These are phyloP conservation scores for Sporobolomyces pararoseus DNA, from an alignment of 768 basidiomycete species.

Conservation along the genomic window DNA sequence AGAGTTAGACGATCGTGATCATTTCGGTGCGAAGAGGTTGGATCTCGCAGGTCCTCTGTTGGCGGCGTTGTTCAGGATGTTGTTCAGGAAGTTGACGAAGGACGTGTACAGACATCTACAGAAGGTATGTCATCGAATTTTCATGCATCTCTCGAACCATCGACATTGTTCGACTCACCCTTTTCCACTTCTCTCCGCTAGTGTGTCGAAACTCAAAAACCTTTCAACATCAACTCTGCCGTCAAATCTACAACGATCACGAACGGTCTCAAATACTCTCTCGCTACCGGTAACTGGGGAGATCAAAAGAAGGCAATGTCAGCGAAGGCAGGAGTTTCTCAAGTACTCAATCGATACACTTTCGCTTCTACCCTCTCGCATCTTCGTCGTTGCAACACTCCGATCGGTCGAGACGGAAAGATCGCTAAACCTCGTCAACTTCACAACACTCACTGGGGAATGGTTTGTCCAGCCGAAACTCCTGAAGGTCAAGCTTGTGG, in stretches of 20 bases:
- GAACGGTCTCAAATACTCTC: slow-evolving; percentile 93
- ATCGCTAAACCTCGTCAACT: slow-evolving; percentile 98
- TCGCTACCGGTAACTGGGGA: slow-evolving; percentile 99
- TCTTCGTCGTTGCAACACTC: slow-evolving; percentile 95
- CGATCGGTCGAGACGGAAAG: slow-evolving; percentile 95
- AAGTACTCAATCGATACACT: slow-evolving; percentile 96
- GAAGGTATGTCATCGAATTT: slow-evolving; percentile 60
- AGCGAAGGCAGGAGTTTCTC: slow-evolving; percentile 95
- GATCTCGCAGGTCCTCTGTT: slow-evolving; percentile 93
- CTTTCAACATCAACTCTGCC: slow-evolving; percentile 83
- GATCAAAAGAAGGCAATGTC: slow-evolving; percentile 99
- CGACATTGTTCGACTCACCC: background rate
- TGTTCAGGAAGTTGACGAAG: slow-evolving; percentile 92
- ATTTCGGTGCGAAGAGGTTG: slow-evolving; percentile 96
- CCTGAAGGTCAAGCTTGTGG: slow-evolving; percentile 99
- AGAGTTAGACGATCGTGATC: slow-evolving; percentile 97
- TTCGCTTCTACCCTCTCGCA: slow-evolving; percentile 98
- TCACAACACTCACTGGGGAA: slow-evolving; percentile 99
- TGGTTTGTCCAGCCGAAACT: slow-evolving; percentile 99
- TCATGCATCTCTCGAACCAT: background rate
- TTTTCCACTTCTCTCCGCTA: slow-evolving; percentile 48
- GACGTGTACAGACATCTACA: slow-evolving; percentile 96
- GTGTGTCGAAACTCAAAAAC: slow-evolving; percentile 95
- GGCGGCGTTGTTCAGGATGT: slow-evolving; percentile 94
- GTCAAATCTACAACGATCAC: slow-evolving; percentile 97